Conservation (phyloP, 192 early-diverging fungal genomes). For the Funneliformis mosseae region DNA sequence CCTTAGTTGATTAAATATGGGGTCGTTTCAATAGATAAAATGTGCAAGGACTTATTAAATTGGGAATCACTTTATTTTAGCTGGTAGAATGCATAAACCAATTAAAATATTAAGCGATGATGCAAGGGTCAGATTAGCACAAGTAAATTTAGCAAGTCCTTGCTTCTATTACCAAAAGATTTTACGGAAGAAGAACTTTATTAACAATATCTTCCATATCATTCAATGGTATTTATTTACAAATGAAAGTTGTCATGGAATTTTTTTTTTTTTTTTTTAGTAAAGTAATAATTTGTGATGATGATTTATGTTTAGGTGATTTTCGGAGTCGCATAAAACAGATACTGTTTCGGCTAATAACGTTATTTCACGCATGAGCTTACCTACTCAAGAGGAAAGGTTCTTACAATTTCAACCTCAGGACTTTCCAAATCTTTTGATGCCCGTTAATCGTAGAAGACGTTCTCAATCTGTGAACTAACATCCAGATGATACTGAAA, state of each 20-base stretch:
- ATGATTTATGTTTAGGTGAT: constrained; percentile 64
- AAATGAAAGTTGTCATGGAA: too few species aligned
- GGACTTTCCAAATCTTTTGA: too few species aligned
- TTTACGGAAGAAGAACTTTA: constrained; percentile 87
- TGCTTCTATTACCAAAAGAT: constrained; percentile 79
- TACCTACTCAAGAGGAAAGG: too few species aligned
- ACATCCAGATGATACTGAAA: too few species aligned
- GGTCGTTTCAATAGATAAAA: constrained; percentile 86
- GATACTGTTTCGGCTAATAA: too few species aligned
- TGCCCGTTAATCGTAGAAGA: too few species aligned
- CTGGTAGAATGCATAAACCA: constrained; percentile 97
- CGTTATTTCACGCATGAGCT: too few species aligned
- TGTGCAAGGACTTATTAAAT: constrained; percentile 86
- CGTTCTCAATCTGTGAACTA: too few species aligned
- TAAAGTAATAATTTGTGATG: neutral
- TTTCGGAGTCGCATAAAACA: constrained; percentile 59
- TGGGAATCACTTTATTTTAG: constrained; percentile 96
- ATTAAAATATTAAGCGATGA: constrained; percentile 81
- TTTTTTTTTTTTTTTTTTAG: neutral
- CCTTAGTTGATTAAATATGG: constrained; percentile 89
- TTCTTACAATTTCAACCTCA: too few species aligned
- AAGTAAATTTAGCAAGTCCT: constrained; percentile 83
- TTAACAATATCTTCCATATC: constrained; percentile 82
- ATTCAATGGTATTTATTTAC: constrained; percentile 52
- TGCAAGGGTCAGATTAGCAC: constrained; percentile 69